Evolutionary conservation across 108 stramenopile genomes (phyloP), one percentile per base, ranked within the genome.

Genomic region (Nannochloropsis oceanica): DNA sequence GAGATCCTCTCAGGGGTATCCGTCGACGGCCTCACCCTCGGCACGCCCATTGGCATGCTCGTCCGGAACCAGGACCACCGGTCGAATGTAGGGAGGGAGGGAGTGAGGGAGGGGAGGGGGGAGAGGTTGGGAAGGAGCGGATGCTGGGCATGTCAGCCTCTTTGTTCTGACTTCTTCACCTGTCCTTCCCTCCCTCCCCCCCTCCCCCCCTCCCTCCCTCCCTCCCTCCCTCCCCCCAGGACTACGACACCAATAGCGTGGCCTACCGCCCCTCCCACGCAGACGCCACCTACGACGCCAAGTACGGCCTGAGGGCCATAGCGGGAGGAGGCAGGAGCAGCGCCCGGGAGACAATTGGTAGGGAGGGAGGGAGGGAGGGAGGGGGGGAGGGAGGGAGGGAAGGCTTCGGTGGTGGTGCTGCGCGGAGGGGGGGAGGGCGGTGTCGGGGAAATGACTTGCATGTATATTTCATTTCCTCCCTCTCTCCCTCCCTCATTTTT

Each of bases 251-350:
- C 59, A 94, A 95, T 44, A 95, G 84, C 11, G 73, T 88, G 82
- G 84, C 96, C 27, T 98, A 97, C 87, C 96, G 97, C 81, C 97
- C 96, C 73, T 10, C 86, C 7, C 94, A 98, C 91, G 97, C 99
- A 25, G 97, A 98, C 92, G 96, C 96, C 26, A 95, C 97, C 42
- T 99, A 98, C 89, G 97, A 98, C 92, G 95, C 96, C 87, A 98
- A 98, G 89, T 98, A 98, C 87, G 99, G 99, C 73, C 95, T 99
- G 43, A 93, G 97, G 43, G 97, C 97, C 80, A 94, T 98, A 83
- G 95, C 95, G 18, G 99, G 99, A 59, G 97, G 97, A 50, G 99
- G 99, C 79, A 93, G 99, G 8, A 93, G 92, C 80, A 93, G 93
- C 42, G 99, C 99, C 0, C 93, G 99, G 25, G 99, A 98, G 90